Percentiles rank a stretch among this genome's conserved stretches.
Evolutionary conservation across 2,329 filamentous ascomycete species (phyloP).

Genomic region (Talaromyces albobiverticillius): DNA sequence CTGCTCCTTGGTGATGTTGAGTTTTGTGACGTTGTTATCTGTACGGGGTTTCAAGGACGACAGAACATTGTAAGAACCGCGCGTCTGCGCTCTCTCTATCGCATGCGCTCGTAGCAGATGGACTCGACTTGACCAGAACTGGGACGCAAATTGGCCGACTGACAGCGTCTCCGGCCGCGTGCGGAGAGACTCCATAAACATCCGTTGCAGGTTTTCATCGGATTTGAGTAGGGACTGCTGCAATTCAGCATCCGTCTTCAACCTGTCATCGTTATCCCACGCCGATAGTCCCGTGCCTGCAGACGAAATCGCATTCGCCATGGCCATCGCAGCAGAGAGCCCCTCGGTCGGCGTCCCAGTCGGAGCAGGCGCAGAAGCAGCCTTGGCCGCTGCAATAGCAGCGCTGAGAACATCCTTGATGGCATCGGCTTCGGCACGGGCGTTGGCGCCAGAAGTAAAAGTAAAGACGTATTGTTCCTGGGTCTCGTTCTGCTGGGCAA

Average conservation of each 20-base stretch:
- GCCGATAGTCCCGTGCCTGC: conserved; percentile 49
- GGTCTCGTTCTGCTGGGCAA: conserved; percentile 59
- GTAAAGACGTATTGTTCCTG: conserved; percentile 74
- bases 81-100: conserved; percentile 80
- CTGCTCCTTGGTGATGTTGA: conserved; percentile 87
- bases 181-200: conserved; percentile 79
- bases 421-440: conserved; percentile 77
- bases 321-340: conserved; percentile 69
- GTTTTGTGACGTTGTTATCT: conserved; percentile 69
- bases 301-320: conserved; percentile 66
- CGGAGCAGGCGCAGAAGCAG: conserved; percentile 35
- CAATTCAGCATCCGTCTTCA: conserved; percentile 75
- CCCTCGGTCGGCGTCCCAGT: conserved; percentile 32
- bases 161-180: conserved; percentile 83
- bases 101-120: conserved; percentile 85
- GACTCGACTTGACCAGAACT: conserved; percentile 91
- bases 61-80: conserved; percentile 89
- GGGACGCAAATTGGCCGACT: conserved; percentile 75
- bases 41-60: conserved; percentile 81
- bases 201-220: conserved; percentile 70
- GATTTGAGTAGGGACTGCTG: conserved; percentile 87
- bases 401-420: conserved; percentile 79
- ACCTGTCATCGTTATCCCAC: conserved; percentile 76
- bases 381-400: conserved; percentile 69
- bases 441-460: conserved; percentile 74